A percentile compares a stretch with the other conserved stretches of the same genome.
Conservation (phyloP, 202 grass and related monocot species). For the Alloteropsis angusta region DNA sequence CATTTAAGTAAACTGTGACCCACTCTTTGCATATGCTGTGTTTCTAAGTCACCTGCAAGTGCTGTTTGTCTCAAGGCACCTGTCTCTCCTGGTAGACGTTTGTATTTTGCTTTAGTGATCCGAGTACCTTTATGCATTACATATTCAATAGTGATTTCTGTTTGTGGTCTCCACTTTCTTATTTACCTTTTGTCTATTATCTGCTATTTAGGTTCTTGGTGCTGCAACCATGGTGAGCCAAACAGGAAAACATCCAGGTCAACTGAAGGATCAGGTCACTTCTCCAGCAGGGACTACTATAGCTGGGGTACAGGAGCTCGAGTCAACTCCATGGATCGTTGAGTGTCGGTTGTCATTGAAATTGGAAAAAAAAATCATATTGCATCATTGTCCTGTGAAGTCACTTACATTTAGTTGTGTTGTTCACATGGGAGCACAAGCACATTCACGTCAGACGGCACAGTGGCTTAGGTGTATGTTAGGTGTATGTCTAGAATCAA, state of each 20-base stretch:
- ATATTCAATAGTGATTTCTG: background rate
- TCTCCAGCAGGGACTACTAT: slow-evolving; percentile 97
- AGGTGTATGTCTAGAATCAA: too few relatives aligned
- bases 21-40: background rate
- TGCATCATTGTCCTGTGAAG: too few relatives aligned
- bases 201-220: slow-evolving; percentile 57
- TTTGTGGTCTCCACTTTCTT: background rate
- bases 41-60: too few relatives aligned
- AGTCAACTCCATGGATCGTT: too few relatives aligned
- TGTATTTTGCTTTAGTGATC: background rate
- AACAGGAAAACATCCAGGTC: slow-evolving; percentile 76
- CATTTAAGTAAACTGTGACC: background rate
- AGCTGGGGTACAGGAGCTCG: slow-evolving; percentile 78
- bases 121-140: background rate
- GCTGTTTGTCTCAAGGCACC: too few relatives aligned
- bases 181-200: background rate
- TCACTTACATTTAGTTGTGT: too few relatives aligned
- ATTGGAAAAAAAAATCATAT: too few relatives aligned
- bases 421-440: too few relatives aligned
- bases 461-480: too few relatives aligned
- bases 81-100: background rate
- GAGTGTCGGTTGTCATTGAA: too few relatives aligned
- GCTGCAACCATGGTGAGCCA: slow-evolving; percentile 90
- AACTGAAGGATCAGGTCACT: slow-evolving; percentile 91
- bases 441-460: too few relatives aligned